Base-by-base conservation (phyloP, 108 stramenopile genomes). In the Nitzschia sp. region DNA sequence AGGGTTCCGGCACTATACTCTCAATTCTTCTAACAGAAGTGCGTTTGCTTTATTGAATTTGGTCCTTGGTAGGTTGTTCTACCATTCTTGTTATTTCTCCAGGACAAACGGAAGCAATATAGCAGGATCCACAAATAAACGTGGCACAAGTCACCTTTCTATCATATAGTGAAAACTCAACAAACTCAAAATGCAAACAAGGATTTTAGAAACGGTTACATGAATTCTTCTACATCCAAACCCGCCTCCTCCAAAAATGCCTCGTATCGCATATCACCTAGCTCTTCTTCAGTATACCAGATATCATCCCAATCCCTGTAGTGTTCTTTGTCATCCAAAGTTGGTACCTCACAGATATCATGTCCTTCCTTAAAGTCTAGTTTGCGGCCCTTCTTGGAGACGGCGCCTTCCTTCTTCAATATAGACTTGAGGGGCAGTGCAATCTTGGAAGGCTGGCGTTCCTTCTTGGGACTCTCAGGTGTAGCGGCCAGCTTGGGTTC, bases 181-280 rank as follows among this genome's bases (percentile, higher is more conserved):
- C 4, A 4, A 51, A 51, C 21, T 51, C n/a, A n/a, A n/a, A n/a
- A n/a, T n/a, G n/a, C n/a, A n/a, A n/a, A n/a, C n/a, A n/a, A n/a
- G n/a, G n/a, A n/a, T n/a, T n/a, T n/a, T n/a, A n/a, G n/a, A n/a
- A n/a, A n/a, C n/a, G n/a, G n/a, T n/a, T n/a, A n/a, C 61, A 62
- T 62, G 61, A 24, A 72, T 29, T 72, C 71, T 25, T 53, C 53
- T 3, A 54, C 55, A 63, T 72, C 71, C 61, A 72, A 63, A 15
- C 71, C 71, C 13, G 71, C 71, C 24, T 72, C 71, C 31, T 72
- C 61, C 61, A 72, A 46, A 35, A 72, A 72, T 13, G 71, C 71
- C 54, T 49, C 71, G 25, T 72, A 72, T 38, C 71, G 58, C 24
- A 72, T 48, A 28, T 72, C 71, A 2, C 31, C 61, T 8, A 72